Conservation (phyloP, 768 basidiomycete species). For the Pulveroboletus frians region DNA sequence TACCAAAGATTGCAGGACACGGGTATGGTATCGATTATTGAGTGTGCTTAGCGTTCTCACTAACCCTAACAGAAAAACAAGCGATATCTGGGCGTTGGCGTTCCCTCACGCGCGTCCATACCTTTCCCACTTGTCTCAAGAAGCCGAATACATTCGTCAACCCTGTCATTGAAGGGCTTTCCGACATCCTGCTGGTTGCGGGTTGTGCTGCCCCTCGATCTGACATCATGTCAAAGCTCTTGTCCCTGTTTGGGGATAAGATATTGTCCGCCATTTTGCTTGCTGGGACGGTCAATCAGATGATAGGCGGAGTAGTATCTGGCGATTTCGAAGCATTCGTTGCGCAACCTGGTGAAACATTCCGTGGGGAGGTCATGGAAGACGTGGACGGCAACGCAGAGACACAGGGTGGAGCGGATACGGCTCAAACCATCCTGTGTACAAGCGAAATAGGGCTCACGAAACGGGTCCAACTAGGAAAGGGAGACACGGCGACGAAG, state of each 20-base stretch:
- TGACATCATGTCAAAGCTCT: not conserved
- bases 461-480: constrained; percentile 1
- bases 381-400: not conserved
- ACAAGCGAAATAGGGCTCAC: constrained; percentile 10
- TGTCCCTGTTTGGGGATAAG: not conserved
- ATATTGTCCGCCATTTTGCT: not conserved
- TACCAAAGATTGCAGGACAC: constrained; percentile 4
- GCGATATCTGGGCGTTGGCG: constrained; percentile 10
- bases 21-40: not conserved
- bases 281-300: constrained; percentile 2
- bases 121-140: not conserved
- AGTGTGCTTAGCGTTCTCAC: not conserved
- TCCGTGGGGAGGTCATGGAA: not conserved
- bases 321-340: constrained; percentile 4
- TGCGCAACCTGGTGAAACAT: not conserved
- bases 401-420: not conserved
- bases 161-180: not conserved
- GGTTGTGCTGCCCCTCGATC: not conserved
- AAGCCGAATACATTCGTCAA: not conserved
- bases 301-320: constrained; percentile 5
- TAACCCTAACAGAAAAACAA: constrained; percentile 3
- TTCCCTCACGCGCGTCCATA: constrained; percentile 6
- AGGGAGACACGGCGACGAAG: not conserved
- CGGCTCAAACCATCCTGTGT: not conserved
- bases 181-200: constrained; percentile 5